Base-by-base conservation (phyloP, 106 monocot genomes). In the Alisma plantagoaquatica region DNA sequence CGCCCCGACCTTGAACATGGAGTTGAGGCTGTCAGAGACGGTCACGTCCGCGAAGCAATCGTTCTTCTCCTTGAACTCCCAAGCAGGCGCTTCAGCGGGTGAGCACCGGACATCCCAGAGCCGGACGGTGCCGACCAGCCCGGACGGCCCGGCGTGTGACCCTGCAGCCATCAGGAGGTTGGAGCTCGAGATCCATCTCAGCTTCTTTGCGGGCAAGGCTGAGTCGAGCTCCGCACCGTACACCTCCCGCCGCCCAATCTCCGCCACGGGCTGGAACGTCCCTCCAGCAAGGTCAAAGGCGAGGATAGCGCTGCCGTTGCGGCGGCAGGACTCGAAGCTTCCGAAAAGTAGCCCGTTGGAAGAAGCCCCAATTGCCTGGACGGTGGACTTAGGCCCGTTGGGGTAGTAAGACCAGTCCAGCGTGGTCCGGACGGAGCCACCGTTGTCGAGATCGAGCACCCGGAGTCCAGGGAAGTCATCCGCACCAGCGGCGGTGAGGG, bases 21-120 rank as follows among this genome's bases (percentile, higher is more conserved):
- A 56, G 2, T 60, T 49, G 31, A 86, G 50, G 9, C 14, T 4
- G 15, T 86, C 86, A 2, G 75, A 79, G 0, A 49, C 70, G 1
- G 79, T 53, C 15, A 86, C 71, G 16, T 86, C 86, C 0, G 86
- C 60, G n/a, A 79, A 86, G 59, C 92, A 86, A 27, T 92, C 86
- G 3, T 27, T 18, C 43, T 48, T 67, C 63, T 92, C 86, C 28
- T 41, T 62, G 0, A 71, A 2, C 20, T 92, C 82, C 70, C 70
- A 82, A 12, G 69, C 66, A 33, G 67, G 0, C 1, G 27, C 45
- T n/a, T n/a, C n/a, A 50, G 44, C 1, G 7, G 26, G 22, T 14
- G 53, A 43, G 17, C 75, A 60, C 43, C 86, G 62, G 3, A 82
- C 50, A 27, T 92, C 86, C 73, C 77, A 86, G 33, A 86, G 43